Evolutionary conservation across 78 protist species (phyloP), one percentile per base, ranked within the genome.

Genomic region (Trichosphaerium sp.): DNA sequence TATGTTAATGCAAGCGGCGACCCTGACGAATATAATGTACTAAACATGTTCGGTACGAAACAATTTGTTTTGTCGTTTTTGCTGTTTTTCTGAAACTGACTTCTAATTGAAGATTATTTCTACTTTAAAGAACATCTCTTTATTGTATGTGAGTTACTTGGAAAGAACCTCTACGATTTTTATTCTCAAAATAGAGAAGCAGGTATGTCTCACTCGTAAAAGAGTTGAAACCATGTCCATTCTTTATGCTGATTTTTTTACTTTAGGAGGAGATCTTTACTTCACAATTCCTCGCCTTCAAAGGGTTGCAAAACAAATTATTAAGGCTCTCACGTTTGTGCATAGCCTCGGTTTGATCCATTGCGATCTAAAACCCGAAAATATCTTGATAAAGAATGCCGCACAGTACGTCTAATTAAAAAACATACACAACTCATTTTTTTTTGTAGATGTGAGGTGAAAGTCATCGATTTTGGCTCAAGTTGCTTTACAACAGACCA

Each of bases 311-410:
- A 23, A 52, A 64, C 88, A 74, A 35, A 25, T 71, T 28, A 66
- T 80, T 11, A 35, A 29, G 38, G 75, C 71, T 14, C 75, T 80
- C 8, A 29, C 0, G 10, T 75, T 39, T 75, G 29, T 80, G 10
- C 88, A 83, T 69, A 1, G 12, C 44, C 55, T 79, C 14, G 31
- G 34, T 0, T 49, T 88, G 51, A 71, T 88, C 58, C 93, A 88
- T 71, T 79, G 86, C 42, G 93, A 88, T 58, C 67, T 88, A 28
- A 88, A 88, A 75, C 93, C 93, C 5, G 93, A 88, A 47, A 88
- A 88, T 72, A 71, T 88, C 23, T 70, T 84, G 35, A 67, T 83
- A 57, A 28, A 67, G 62, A 43, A 48, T 14, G 63, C 56, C 66
- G 35, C 55, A n/a, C 65, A 66, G 15, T 74, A 61, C 62, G 56